These are phyloP conservation scores for Nicotiana obtusifolia DNA, from an alignment of 257 asterid species.

Conservation along the genomic window DNA sequence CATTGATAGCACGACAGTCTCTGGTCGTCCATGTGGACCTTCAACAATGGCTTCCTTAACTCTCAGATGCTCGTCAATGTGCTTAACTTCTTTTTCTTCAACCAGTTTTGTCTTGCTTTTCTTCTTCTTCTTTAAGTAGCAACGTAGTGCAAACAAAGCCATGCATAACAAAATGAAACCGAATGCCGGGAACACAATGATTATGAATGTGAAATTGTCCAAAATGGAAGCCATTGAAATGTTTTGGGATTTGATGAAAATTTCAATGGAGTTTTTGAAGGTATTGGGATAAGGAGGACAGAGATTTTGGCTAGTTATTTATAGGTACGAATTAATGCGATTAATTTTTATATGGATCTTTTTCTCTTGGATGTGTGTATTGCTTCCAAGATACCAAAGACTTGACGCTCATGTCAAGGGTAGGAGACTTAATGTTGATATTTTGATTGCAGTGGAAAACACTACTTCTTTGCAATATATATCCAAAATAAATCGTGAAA, in stretches of 20 bases:
- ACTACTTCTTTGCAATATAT: neutral
- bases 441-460: constrained; percentile 21
- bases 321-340: neutral
- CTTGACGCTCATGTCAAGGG: constrained; percentile 42
- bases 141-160: constrained; percentile 33
- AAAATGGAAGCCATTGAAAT: constrained; percentile 11
- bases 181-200: too few relatives aligned
- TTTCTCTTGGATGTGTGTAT: constrained; percentile 15
- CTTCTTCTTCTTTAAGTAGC: constrained; percentile 32
- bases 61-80: constrained; percentile 23
- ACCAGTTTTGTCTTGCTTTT: constrained; percentile 15
- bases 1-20: constrained; percentile 27
- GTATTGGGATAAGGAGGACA: neutral
- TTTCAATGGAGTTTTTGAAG: neutral
- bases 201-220: too few relatives aligned
- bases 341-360: neutral
- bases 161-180: neutral
- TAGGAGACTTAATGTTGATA: neutral
- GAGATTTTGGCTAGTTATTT: neutral
- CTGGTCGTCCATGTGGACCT: constrained; percentile 29
- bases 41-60: constrained; percentile 38
- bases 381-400: constrained; percentile 45
- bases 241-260: constrained; percentile 9
- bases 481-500: neutral
- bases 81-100: constrained; percentile 33